Conservation (phyloP, 2,329 filamentous ascomycete species). For the Fusarium staphyleae region DNA sequence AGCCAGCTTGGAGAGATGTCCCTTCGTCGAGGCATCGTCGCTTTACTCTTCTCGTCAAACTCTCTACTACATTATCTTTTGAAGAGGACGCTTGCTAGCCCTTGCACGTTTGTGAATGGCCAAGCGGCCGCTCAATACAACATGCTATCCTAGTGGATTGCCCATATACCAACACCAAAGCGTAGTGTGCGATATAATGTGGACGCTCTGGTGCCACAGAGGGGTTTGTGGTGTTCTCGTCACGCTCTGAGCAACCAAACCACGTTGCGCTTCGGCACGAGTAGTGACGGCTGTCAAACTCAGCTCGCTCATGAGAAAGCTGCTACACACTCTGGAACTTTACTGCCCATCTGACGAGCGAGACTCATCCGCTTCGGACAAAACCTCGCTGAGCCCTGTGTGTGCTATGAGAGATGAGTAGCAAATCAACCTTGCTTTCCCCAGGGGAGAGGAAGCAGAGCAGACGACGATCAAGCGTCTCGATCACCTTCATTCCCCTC, state of each 20-base stretch:
- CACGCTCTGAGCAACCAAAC: constrained; percentile 26
- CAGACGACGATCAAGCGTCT: constrained; percentile 29
- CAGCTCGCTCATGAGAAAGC: constrained; percentile 10
- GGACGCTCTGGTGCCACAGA: constrained; percentile 27
- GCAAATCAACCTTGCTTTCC: constrained; percentile 3
- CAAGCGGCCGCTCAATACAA: constrained; percentile 5
- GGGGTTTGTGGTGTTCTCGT: constrained; percentile 23
- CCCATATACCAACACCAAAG: not conserved
- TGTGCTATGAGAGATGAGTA: constrained; percentile 1
- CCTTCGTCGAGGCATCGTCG: not conserved
- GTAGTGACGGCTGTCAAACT: constrained; percentile 34
- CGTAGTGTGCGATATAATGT: constrained; percentile 1
- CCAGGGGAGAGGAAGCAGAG: constrained; percentile 10
- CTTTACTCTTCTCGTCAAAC: no score
- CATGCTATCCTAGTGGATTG: not conserved
- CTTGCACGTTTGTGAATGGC: constrained; percentile 3
- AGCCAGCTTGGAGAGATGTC: not conserved
- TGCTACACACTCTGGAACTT: constrained; percentile 25
- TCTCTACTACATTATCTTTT: no score
- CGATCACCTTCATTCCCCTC: constrained; percentile 1
- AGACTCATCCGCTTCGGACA: constrained; percentile 13
- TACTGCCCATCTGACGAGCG: constrained; percentile 8
- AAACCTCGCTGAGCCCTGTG: not conserved
- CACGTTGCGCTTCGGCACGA: constrained; percentile 35
- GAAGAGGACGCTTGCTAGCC: not conserved